These are phyloP conservation scores for Neopestalotiopsis sp. DNA, from an alignment of 2,329 filamentous ascomycete species.

Conservation along the genomic window DNA sequence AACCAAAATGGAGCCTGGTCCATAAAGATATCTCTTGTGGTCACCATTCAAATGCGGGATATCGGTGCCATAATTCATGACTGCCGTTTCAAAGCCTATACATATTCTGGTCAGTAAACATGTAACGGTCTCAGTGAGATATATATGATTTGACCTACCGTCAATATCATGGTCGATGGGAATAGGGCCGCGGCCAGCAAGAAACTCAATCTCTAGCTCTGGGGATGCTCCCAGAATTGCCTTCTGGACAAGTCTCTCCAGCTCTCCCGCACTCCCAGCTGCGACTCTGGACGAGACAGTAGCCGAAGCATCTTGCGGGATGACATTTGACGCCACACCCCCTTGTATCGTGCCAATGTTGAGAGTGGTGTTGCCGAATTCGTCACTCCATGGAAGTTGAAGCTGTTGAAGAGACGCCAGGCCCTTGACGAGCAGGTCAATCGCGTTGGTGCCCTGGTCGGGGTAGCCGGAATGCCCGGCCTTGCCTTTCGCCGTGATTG, in stretches of 20 bases:
- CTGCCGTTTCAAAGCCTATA: slow-evolving; percentile 73
- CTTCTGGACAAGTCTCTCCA: not conserved
- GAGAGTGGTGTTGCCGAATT: slow-evolving; percentile 14
- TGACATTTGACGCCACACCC: slow-evolving; percentile 19
- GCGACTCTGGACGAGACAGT: slow-evolving; percentile 1
- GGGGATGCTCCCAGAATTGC: not conserved
- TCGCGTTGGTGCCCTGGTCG: slow-evolving; percentile 15
- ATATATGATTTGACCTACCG: not conserved
- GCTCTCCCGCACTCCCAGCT: not conserved
- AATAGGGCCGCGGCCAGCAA: not conserved
- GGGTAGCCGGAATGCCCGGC: slow-evolving; percentile 42
- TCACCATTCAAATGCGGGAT: slow-evolving; percentile 75
- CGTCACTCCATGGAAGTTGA: not conserved
- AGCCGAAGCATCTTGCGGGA: slow-evolving; percentile 10
- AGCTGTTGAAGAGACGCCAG: slow-evolving; percentile 2
- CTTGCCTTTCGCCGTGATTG: slow-evolving; percentile 65
- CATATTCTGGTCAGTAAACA: not conserved
- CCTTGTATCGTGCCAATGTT: slow-evolving; percentile 17
- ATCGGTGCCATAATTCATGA: slow-evolving; percentile 91
- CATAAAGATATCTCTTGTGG: slow-evolving; percentile 69
- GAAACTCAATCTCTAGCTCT: slow-evolving; percentile 12
- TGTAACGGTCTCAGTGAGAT: not conserved
- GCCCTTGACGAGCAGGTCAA: slow-evolving; percentile 8
- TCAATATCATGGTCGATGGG: slow-evolving; percentile 16
- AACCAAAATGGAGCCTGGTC: slow-evolving; percentile 75